These are phyloP conservation scores for Boletus rex-veris DNA, from an alignment of 768 basidiomycete genomes.

Conservation along the genomic window DNA sequence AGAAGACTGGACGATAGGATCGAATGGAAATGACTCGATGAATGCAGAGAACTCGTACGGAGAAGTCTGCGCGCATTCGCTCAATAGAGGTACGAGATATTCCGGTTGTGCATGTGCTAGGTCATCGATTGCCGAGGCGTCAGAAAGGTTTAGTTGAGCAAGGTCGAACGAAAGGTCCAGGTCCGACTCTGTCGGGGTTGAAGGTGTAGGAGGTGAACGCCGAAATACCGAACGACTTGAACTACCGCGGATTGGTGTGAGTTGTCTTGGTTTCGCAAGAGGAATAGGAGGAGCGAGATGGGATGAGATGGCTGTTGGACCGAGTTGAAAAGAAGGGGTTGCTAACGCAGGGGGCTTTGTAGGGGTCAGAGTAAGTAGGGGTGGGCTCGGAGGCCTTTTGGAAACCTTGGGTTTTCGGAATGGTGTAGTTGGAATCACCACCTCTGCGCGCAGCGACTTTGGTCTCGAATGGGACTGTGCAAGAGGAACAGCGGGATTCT, in stretches of 20 bases:
- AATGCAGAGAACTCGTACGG: constrained; percentile 80
- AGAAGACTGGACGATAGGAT: constrained; percentile 53
- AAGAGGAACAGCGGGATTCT: constrained; percentile 4
- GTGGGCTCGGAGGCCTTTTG: constrained; percentile 9
- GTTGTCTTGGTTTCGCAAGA: constrained; percentile 47
- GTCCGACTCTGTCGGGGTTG: constrained; percentile 52
- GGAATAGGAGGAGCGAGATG: constrained; percentile 8
- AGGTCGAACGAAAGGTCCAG: constrained; percentile 39
- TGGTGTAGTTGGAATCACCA: constrained; percentile 39
- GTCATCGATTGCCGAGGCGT: constrained; percentile 46
- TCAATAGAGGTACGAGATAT: constrained; percentile 61
- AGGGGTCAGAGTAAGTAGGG: not conserved
- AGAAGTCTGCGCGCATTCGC: constrained; percentile 65
- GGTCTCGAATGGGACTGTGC: constrained; percentile 15
- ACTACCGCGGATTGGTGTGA: constrained; percentile 62
- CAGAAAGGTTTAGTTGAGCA: constrained; percentile 42
- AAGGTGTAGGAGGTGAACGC: constrained; percentile 50
- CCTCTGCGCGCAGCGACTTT: constrained; percentile 34
- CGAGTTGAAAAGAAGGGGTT: not conserved
- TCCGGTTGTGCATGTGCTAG: constrained; percentile 43
- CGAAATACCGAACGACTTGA: constrained; percentile 34
- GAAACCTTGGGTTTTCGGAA: constrained; percentile 20
- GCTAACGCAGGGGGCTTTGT: not conserved
- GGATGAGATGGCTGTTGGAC: not conserved
- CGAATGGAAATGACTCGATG: constrained; percentile 75